Evolutionary conservation across 164 flowering plant genomes (phyloP).

Genomic region (Platanus orientalis): DNA sequence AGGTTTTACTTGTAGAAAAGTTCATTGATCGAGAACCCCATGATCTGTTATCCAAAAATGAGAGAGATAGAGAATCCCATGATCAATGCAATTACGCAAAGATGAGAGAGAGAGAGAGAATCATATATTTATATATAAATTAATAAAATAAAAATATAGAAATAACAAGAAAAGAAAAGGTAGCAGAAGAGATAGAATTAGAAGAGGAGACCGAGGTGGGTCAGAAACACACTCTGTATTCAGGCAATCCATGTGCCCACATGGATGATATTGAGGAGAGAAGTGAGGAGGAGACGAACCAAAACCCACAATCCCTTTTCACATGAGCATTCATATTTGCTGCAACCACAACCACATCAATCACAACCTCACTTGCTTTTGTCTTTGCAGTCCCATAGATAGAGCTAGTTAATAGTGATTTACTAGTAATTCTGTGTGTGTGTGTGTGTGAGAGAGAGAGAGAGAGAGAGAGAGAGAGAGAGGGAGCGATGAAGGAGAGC

Average conservation of each 20-base stretch:
- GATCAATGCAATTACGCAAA: too few relatives aligned
- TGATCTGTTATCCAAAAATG: too few relatives aligned
- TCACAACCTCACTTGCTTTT: neutral
- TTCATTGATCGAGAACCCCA: too few relatives aligned
- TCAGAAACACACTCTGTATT: slow-evolving; percentile 44
- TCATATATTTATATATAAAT: too few relatives aligned
- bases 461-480: too few relatives aligned
- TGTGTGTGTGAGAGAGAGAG: too few relatives aligned
- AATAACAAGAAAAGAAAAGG: neutral
- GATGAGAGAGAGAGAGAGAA: slow-evolving; percentile 7
- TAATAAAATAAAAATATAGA: too few relatives aligned
- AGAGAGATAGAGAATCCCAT: too few relatives aligned
- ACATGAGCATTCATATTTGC: too few relatives aligned
- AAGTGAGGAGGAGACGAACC: neutral
- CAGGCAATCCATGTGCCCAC: slow-evolving; percentile 72
- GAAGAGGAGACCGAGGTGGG: slow-evolving; percentile 38
- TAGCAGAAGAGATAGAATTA: too few relatives aligned
- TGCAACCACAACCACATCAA: neutral
- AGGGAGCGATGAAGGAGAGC: slow-evolving; percentile 37
- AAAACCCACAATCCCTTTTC: slow-evolving; percentile 3
- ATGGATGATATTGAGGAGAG: slow-evolving; percentile 29
- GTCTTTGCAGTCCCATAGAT: neutral
- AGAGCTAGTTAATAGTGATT: neutral
- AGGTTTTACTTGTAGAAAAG: too few relatives aligned
- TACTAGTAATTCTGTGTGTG: too few relatives aligned